Base-by-base conservation (phyloP, 768 basidiomycete species). In the Termitomyces sp. region DNA sequence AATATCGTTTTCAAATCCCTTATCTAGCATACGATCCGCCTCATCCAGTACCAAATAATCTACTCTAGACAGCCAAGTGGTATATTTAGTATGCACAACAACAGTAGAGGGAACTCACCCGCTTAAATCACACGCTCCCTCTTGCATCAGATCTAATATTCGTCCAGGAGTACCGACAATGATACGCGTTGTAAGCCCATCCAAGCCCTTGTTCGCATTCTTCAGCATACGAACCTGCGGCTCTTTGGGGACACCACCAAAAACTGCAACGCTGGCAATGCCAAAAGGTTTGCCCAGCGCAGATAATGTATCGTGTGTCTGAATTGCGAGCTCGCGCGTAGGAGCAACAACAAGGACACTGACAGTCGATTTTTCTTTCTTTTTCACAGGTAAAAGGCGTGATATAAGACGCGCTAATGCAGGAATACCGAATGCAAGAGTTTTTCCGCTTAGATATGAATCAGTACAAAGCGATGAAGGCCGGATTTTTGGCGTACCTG, bases 1-100 rank as follows among this genome's bases (percentile, higher is more conserved):
- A 62, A 98, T 97, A 71, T 98, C 97, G 68, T 98, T 97, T 73
- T 99, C 97, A 71, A 99, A 99, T 0, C 96, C 97, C 73, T 91
- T 94, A 73, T 98, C 97, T 54, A 99, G 80, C 96, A 98, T 98
- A 55, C 96, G 83, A 76, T 98, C 96, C 6, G 97, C 97, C 77
- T 99, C 97, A 70, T 99, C 97, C 63, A 99, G 78, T 10, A 98
- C 96, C 25, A 98, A 79, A 76, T 96, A 99, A 47, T 86, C 80
- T 14, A 98, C 94, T 34, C 91, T 94, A 63, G 5, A 53, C 17
- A 42, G 38, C 15, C 55, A 17, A 63, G 68, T 46, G 59, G 48
- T 37, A 50, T 54, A 25, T 25, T 25, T 25, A 17, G 14, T 42
- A 8, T 8, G 17, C 12, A 64, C 49, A 34, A 11, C 15, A 45